Conservation (phyloP, 768 basidiomycete species). For the Holtermanniella nyarrowii region DNA sequence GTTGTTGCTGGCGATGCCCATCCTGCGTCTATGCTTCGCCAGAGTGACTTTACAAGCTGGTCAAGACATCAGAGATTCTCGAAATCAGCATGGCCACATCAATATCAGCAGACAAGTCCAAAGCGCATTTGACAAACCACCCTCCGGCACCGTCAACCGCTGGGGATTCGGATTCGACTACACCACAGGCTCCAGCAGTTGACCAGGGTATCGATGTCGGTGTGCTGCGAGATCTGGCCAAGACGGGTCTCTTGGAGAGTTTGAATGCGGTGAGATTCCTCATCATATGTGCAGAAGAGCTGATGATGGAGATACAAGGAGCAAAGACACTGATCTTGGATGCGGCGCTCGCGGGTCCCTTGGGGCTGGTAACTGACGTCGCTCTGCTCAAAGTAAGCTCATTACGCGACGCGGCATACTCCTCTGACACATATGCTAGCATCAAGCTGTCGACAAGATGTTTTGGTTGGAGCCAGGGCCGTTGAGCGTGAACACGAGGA, state of each 20-base stretch:
- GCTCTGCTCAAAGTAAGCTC: slow-evolving; percentile 69
- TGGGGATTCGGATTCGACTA: slow-evolving; percentile 31
- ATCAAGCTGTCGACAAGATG: slow-evolving; percentile 99
- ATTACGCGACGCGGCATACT: background rate
- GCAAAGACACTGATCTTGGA: slow-evolving; percentile 96
- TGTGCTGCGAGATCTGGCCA: slow-evolving; percentile 62
- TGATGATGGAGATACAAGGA: slow-evolving; percentile 45
- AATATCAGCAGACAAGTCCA: background rate
- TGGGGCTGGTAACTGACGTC: slow-evolving; percentile 92
- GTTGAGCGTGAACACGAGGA: slow-evolving; percentile 67
- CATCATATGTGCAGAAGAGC: background rate
- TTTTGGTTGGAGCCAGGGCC: slow-evolving; percentile 95
- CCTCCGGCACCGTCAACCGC: slow-evolving; percentile 34
- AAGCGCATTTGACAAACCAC: slow-evolving; percentile 6
- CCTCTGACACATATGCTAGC: slow-evolving; percentile 48
- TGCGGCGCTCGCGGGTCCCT: slow-evolving; percentile 71
- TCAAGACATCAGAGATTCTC: too few species aligned
- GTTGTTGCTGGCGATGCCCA: too few species aligned
- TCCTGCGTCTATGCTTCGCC: too few species aligned
- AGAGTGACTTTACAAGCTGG: too few species aligned
- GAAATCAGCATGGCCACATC: too few species aligned
- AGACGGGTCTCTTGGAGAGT: slow-evolving; percentile 69
- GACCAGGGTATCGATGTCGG: slow-evolving; percentile 27
- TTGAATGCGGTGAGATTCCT: slow-evolving; percentile 48
- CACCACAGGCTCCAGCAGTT: slow-evolving; percentile 8